phyloP scores from a whole-genome alignment of 371 early-diverging fungal genomes.

The Syncephalastrum monosporum region DNA sequence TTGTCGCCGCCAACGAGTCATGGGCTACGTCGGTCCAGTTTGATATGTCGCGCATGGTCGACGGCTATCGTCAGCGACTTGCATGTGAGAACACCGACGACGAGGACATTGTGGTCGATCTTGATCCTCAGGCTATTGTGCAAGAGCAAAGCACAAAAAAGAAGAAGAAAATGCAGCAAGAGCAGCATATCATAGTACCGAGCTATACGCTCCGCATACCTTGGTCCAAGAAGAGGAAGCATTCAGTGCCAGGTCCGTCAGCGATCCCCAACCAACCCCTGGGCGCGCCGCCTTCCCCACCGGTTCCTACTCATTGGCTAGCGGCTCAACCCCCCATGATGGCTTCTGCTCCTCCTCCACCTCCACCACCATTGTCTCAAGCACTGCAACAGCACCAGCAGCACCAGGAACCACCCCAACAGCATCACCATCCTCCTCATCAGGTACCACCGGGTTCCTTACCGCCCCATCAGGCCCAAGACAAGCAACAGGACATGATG shows the following conservation, averaged over 20 bases:
- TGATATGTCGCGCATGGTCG: constrained; percentile 33
- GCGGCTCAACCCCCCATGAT: constrained; percentile 1
- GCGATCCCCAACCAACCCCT: constrained; percentile 10
- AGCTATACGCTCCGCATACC: not conserved
- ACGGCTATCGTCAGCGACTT: constrained; percentile 22
- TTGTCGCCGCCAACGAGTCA: constrained; percentile 33
- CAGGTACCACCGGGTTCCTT: constrained; percentile 7
- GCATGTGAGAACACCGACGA: constrained; percentile 24
- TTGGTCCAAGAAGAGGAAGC: constrained; percentile 6
- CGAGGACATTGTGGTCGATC: constrained; percentile 4
- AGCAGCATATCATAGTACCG: not conserved
- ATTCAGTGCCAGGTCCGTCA: constrained; percentile 2
- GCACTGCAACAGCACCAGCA: constrained; percentile 7
- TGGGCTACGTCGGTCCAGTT: constrained; percentile 32
- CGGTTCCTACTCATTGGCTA: not conserved
- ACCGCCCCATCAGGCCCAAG: not conserved
- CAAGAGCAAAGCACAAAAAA: constrained; percentile 8
- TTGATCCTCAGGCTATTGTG: no score
- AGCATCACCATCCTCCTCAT: constrained; percentile 20
- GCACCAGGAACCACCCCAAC: constrained; percentile 10
- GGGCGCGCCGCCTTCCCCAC: not conserved
- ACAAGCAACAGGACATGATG: constrained; percentile 5
- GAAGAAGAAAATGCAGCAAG: constrained; percentile 7
- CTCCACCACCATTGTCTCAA: not conserved
- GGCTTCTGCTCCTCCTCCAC: not conserved